Percentiles rank a stretch among this genome's conserved stretches.
phyloP scores from a whole-genome alignment of 768 basidiomycete genomes.

The Pleurotus ostreatus region DNA sequence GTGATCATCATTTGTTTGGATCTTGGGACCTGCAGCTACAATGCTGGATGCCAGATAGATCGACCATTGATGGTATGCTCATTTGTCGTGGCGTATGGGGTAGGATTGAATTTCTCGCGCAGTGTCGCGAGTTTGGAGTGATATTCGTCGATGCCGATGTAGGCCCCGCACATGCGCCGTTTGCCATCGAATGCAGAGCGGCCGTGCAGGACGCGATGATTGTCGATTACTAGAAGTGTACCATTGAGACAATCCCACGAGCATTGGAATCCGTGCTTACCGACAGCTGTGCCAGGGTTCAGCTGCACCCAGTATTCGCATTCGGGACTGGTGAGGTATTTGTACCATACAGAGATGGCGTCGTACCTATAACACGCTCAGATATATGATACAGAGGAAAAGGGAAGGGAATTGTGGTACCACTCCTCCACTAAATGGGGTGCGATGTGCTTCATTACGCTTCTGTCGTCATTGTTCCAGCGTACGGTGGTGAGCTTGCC shows the following conservation, averaged over 20 bases:
- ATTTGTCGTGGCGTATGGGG: constrained; percentile 11
- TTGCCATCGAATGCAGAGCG: constrained; percentile 87
- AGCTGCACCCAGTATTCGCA: constrained; percentile 92
- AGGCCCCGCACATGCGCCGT: constrained; percentile 94
- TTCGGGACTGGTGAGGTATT: constrained; percentile 69
- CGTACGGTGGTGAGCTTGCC: constrained; percentile 72
- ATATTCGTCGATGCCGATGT: constrained; percentile 90
- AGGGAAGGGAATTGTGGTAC: constrained; percentile 28
- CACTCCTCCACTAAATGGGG: constrained; percentile 69
- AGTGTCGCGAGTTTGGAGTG: constrained; percentile 72
- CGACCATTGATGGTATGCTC: constrained; percentile 27
- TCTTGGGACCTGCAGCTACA: constrained; percentile 30
- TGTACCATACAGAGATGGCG: constrained; percentile 77
- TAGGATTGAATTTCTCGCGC: constrained; percentile 48
- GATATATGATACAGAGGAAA: background rate
- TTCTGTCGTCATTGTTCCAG: constrained; percentile 95
- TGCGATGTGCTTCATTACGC: constrained; percentile 63
- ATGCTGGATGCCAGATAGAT: constrained; percentile 53
- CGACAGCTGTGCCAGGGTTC: constrained; percentile 79
- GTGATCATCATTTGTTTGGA: background rate
- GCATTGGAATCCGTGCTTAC: constrained; percentile 36
- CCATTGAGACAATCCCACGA: too few relatives aligned
- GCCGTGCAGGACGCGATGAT: constrained; percentile 92
- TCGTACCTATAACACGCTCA: constrained; percentile 51
- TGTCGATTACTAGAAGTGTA: constrained; percentile 66